Base-by-base conservation (phyloP, 805 yeast genomes). In the Komagataella populi region DNA sequence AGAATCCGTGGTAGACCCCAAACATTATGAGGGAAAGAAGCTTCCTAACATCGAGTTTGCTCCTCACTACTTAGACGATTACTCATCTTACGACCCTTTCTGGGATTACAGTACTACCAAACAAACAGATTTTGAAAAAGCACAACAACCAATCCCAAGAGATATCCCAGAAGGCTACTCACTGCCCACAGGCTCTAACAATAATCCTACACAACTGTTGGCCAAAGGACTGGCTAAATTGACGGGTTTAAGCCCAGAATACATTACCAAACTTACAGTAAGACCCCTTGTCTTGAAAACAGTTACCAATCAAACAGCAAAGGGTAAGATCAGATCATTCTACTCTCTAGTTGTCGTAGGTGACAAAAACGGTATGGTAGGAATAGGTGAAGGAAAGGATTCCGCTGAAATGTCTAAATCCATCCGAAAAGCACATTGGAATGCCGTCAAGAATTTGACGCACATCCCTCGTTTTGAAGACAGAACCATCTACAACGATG, bases 371-470 rank as follows among this genome's bases (percentile, higher is more conserved):
- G 99, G 99, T 56, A 85, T 88, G 84, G 74, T 93, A 54, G 98
- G 98, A 44, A 72, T 90, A 49, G 99, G 98, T 49, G 95, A 89
- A 66, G 99, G 98, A 55, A 87, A 87, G 63, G 91, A 93, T 55
- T 74, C 88, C 57, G 82, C 78, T 52, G 87, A 84, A 54, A 77
- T 84, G 70, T 70, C 84, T 50, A 76, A 77, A 51, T 96, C 98
- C 2, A 76, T 83, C 39, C 70, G 77, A 45, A 86, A 87, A 63
- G 96, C 98, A 4, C 88, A 83, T 66, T 87, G 96, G 95, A 84
- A 86, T 61, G 97, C 98, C 1, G 84, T 90, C 51, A 87, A 88
- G 67, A 87, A 88, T 65, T 72, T 93, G 63, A 76, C 77, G 46
- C 80, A 81, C 58, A 77, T 93, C 50, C 95, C 96, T 52, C 78